Base-by-base conservation (phyloP, 257 asterid genomes). In the Oldenlandia corymbosa region DNA sequence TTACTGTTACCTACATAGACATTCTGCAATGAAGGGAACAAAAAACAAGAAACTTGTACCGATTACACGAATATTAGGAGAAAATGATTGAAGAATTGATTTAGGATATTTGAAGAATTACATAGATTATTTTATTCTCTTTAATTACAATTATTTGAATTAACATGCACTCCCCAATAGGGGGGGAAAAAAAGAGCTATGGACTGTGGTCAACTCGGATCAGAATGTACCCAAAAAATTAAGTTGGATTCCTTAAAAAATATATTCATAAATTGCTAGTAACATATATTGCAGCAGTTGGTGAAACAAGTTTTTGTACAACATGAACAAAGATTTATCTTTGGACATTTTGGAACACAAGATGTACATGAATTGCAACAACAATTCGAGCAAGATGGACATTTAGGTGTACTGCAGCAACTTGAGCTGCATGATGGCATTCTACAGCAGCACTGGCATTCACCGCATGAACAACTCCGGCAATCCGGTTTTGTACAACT, bases 251-350 rank as follows among this genome's bases (percentile, higher is more conserved):
- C 30, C 60, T 52, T 43, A 26, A 67, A 57, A 32, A 54, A 68
- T 53, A 54, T 30, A 43, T 53, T 26, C 43, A 31, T 53, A 26
- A n/a, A 39, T 60, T 71, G 60, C 75, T 82, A 84, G 76, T 55
- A 84, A 81, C 88, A 85, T 31, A 76, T 67, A 76, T 72, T 78
- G 79, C 85, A 85, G 73, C 53, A 68, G 74, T 70, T 56, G 20
- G 20, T 1, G 79, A 81, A 83, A 66, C 64, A 67, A 66, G 45
- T 57, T 57, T 70, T 79, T 79, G 77, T 73, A 82, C 86, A 82
- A 68, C 84, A 76, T 34, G 81, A 77, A 72, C 79, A 78, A 66
- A 64, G 76, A 72, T 82, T 76, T 61, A 82, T 50, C 79, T 75
- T 78, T 53, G 68, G 68, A 70, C 79, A 79, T 51, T 64, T 79